Base-by-base conservation (phyloP, 352 stramenopile genomes). In the Pelagophyceae sp. region DNA sequence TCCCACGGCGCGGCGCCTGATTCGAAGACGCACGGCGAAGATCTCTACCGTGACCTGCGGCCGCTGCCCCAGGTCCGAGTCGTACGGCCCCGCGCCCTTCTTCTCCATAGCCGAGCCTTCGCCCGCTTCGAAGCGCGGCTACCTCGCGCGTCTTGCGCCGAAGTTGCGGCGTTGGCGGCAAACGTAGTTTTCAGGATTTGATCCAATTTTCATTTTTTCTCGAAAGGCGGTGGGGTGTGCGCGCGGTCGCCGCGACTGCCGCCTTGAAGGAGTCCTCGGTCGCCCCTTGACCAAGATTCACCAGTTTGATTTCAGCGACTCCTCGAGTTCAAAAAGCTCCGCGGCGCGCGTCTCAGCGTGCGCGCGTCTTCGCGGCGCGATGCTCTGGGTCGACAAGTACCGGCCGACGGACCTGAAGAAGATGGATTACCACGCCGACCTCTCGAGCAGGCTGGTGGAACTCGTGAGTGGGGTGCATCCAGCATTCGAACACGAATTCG, bases 301-400 rank as follows among this genome's bases (percentile, higher is more conserved):
- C n/a, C n/a, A n/a, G n/a, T n/a, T n/a, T n/a, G n/a, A n/a, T n/a
- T n/a, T n/a, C n/a, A n/a, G n/a, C n/a, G n/a, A 11, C 45, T 23
- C 11, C 11, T 54, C 11, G 23, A 54, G 23, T 54, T 54, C 23
- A 23, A 54, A 54, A 54, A 54, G 45, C 45, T 23, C 11, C 11
- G 11, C 45, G 11, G 11, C 11, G 23, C 11, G 45, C 45, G 45
- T 11, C 45, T 54, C 45, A 11, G 45, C 45, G 45, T 11, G 45
- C 45, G 45, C 11, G 45, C 11, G 45, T 23, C 11, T 23, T 54
- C 45, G 45, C 23, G 61, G 35, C 40, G 79, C 29, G 35, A 98
- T 98, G 94, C 83, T 99, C 76, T 99, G 96, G 95, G 94, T 99
- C 32, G 96, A 99, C 85, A 99, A 98, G 87, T 94, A 99, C 84